These are phyloP conservation scores for Wickerhamomyces strasburgensis DNA, from an alignment of 805 yeast genomes.

Conservation along the genomic window DNA sequence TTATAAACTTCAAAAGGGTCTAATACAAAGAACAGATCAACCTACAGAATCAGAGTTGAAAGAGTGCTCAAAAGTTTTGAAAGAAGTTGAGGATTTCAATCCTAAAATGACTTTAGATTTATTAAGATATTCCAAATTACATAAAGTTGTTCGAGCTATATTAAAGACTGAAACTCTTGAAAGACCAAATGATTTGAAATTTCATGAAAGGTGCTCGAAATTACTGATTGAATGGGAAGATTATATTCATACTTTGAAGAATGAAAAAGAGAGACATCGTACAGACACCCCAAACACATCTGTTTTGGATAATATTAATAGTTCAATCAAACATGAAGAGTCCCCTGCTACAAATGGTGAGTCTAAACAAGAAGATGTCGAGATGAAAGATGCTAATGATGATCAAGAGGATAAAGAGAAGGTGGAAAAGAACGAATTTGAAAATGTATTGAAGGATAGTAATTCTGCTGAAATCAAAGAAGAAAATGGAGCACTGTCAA, in stretches of 20 bases:
- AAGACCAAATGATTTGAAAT: constrained; percentile 38
- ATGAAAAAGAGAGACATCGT: constrained; percentile 1
- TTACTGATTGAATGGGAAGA: constrained; percentile 38
- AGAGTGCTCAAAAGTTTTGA: constrained; percentile 27
- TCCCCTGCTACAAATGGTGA: neutral
- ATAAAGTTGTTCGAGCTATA: constrained; percentile 48
- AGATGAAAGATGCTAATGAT: neutral
- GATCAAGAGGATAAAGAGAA: neutral
- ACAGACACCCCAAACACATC: constrained; percentile 18
- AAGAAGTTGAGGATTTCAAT: constrained; percentile 38
- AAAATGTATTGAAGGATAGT: no score
- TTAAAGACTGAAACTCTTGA: constrained; percentile 35
- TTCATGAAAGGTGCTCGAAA: constrained; percentile 40
- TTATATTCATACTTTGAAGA: constrained; percentile 32
- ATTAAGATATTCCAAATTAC: constrained; percentile 41
- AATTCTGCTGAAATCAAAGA: no score
- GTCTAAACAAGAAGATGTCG: constrained; percentile 1
- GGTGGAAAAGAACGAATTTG: no score
- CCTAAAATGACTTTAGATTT: constrained; percentile 32
- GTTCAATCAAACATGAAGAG: constrained; percentile 1
- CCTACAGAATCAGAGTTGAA: constrained; percentile 36
- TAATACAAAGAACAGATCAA: constrained; percentile 38
- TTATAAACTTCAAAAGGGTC: constrained; percentile 42
- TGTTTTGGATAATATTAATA: constrained; percentile 1
- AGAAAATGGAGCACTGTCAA: no score